A percentile compares a stretch with the other conserved stretches of the same genome.
phyloP scores from a whole-genome alignment of 2,329 filamentous ascomycete genomes.

The Paraphaeosphaeria sporulosa region DNA sequence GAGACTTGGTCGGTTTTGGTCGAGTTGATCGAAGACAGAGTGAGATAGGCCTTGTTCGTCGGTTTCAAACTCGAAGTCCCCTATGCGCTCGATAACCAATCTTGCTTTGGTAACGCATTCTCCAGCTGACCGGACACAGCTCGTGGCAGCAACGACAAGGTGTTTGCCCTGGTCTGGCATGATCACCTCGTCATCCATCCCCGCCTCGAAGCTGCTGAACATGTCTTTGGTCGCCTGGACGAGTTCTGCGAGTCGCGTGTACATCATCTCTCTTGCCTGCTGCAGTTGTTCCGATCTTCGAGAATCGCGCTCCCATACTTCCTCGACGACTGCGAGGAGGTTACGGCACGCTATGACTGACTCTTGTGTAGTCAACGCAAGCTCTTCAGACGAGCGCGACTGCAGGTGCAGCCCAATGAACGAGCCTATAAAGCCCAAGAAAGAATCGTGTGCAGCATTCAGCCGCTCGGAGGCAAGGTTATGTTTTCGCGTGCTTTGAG shows the following conservation, averaged over 20 bases:
- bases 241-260: conserved; percentile 78
- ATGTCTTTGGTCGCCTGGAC: conserved; percentile 83
- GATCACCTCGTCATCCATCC: conserved; percentile 78
- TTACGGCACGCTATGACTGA: conserved; percentile 82
- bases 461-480: conserved; percentile 86
- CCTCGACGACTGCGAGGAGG: conserved; percentile 80
- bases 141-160: conserved; percentile 80
- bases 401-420: conserved; percentile 95
- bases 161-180: conserved; percentile 80
- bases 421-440: conserved; percentile 88
- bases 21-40: conserved; percentile 44
- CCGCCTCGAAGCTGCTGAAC: conserved; percentile 71
- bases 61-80: conserved; percentile 83
- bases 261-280: conserved; percentile 77
- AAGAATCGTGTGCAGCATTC: conserved; percentile 81
- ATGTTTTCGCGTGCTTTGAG: conserved; percentile 67
- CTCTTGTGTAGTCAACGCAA: conserved; percentile 82
- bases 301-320: conserved; percentile 79
- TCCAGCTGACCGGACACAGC: conserved; percentile 87
- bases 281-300: conserved; percentile 72
- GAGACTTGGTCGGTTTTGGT: conserved; percentile 22
- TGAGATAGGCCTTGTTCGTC: conserved; percentile 53
- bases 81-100: conserved; percentile 83
- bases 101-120: conserved; percentile 91
- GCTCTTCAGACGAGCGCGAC: conserved; percentile 85